These are phyloP conservation scores for Candida freyschussii DNA, from an alignment of 1,139 yeast genomes.

Conservation along the genomic window DNA sequence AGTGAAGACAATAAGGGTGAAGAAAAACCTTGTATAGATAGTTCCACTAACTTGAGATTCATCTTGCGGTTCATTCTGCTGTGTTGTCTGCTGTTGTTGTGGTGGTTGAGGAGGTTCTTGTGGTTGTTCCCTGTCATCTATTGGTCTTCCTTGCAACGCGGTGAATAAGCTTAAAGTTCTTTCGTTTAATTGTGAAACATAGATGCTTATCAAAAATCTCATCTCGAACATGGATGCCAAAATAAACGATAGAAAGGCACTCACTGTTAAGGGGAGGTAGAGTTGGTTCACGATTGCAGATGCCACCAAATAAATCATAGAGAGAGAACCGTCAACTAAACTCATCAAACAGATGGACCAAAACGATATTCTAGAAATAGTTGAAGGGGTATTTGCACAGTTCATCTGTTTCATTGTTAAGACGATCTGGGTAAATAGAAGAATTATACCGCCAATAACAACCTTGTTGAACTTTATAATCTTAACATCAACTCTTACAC, in stretches of 20 bases:
- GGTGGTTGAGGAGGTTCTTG: conserved; percentile 16
- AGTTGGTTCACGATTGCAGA: conserved; percentile 52
- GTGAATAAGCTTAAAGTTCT: conserved; percentile 57
- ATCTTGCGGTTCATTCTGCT: conserved; percentile 33
- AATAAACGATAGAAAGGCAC: conserved; percentile 66
- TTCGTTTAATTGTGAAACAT: conserved; percentile 72
- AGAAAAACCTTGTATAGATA: conserved; percentile 59
- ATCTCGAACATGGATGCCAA: conserved; percentile 74
- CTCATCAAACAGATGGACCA: conserved; percentile 54
- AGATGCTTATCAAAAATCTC: conserved; percentile 66
- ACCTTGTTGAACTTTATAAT: conserved; percentile 40
- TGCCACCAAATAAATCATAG: conserved; percentile 55
- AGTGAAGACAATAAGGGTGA: conserved; percentile 52
- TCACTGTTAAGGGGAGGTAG: conserved; percentile 62
- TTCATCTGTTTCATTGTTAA: conserved; percentile 63
- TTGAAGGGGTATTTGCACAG: conserved; percentile 72
- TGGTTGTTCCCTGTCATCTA: conserved; percentile 28
- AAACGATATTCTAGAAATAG: conserved; percentile 63
- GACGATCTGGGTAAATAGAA: conserved; percentile 46
- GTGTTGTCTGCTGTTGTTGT: conserved; percentile 13
- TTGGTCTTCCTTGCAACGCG: conserved; percentile 52
- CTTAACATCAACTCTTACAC: conserved; percentile 51
- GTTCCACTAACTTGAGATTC: conserved; percentile 57
- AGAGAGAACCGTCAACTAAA: conserved; percentile 62
- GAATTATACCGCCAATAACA: conserved; percentile 41